phyloP scores from a whole-genome alignment of 2,329 filamentous ascomycete genomes.

The Myriosclerotinia duriaeana region DNA sequence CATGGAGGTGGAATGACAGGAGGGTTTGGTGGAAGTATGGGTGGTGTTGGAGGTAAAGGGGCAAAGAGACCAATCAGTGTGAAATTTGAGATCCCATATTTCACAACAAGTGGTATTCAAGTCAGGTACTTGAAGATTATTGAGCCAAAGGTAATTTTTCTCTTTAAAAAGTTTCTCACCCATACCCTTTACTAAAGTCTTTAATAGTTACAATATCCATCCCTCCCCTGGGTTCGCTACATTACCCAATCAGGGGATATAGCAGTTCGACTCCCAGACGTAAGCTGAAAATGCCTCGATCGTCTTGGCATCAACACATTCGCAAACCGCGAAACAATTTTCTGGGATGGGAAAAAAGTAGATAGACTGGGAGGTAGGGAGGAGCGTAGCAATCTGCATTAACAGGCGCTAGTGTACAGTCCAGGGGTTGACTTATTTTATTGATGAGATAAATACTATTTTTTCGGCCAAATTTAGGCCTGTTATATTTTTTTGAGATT shows the following conservation, averaged over 20 bases:
- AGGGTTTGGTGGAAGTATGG: slow-evolving; percentile 95
- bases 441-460: slow-evolving; percentile 16
- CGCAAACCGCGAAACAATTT: not conserved
- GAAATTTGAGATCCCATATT: slow-evolving; percentile 99
- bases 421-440: slow-evolving; percentile 2
- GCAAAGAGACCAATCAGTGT: slow-evolving; percentile 94
- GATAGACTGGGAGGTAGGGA: slow-evolving; percentile 19
- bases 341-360: slow-evolving; percentile 12
- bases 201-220: slow-evolving; percentile 89
- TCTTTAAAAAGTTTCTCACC: not conserved
- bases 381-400: slow-evolving; percentile 19
- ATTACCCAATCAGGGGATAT: slow-evolving; percentile 98
- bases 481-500: not conserved
- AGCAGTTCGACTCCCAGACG: slow-evolving; percentile 86
- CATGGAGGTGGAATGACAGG: slow-evolving; percentile 96
- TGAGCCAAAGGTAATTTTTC: slow-evolving; percentile 81
- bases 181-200: slow-evolving; percentile 16
- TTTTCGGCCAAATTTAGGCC: slow-evolving; percentile 3
- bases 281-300: slow-evolving; percentile 23
- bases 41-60: slow-evolving; percentile 82
- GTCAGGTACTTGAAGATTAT: slow-evolving; percentile 99
- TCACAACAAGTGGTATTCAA: slow-evolving; percentile 98
- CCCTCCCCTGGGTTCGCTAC: slow-evolving; percentile 95
- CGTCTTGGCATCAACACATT: not conserved
- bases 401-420: slow-evolving; percentile 13